Conservation (phyloP, 768 basidiomycete genomes). For the Favolaschia claudopus region DNA sequence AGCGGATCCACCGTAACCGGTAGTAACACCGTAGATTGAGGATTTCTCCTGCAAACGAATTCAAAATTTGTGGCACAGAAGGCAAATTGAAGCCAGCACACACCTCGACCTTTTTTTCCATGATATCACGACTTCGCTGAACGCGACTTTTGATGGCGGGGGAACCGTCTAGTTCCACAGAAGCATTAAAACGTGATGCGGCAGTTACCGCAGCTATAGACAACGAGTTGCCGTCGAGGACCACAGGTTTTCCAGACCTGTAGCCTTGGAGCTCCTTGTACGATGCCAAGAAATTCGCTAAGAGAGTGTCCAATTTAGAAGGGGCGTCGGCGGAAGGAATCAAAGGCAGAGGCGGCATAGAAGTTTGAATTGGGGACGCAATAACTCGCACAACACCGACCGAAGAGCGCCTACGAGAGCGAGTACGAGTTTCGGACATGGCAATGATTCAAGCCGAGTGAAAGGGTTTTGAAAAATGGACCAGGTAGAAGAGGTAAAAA, state of each 20-base stretch:
- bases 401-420: conserved; percentile 19
- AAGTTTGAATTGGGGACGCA: conserved; percentile 23
- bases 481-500: conserved; percentile 5
- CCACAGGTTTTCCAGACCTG: conserved; percentile 71
- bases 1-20: conserved; percentile 89
- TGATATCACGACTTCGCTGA: conserved; percentile 67
- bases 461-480: conserved; percentile 1
- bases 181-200: conserved; percentile 67
- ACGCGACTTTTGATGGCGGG: conserved; percentile 58
- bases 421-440: conserved; percentile 26
- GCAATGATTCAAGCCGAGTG: conserved; percentile 16
- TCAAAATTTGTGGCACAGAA: too few species aligned
- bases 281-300: conserved; percentile 65
- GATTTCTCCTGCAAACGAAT: too few species aligned
- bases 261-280: conserved; percentile 68
- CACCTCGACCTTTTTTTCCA: conserved; percentile 71
- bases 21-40: conserved; percentile 87
- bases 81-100: too few species aligned
- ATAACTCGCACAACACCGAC: conserved; percentile 20
- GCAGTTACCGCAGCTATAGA: conserved; percentile 83
- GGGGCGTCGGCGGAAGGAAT: conserved; percentile 24
- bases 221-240: conserved; percentile 73
- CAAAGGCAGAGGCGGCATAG: conserved; percentile 23
- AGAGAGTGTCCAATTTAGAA: conserved; percentile 43
- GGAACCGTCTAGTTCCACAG: conserved; percentile 59